Conservation (phyloP, 2,329 filamentous ascomycete species). For the Arthrobotrys sinensis region DNA sequence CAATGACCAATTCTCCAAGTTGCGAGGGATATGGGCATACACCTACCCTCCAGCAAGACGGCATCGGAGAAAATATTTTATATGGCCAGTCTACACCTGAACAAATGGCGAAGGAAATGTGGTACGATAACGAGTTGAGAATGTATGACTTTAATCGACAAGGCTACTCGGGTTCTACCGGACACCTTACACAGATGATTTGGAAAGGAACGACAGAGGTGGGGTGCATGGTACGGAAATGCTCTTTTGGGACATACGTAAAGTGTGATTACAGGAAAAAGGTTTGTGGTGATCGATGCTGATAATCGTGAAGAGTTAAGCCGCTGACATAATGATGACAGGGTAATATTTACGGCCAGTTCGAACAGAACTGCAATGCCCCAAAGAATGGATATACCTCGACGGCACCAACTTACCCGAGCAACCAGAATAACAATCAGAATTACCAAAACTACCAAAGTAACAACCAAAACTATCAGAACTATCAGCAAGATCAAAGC, state of each 20-base stretch:
- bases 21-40: conserved; percentile 33
- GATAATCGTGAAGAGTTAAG: background rate
- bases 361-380: conserved; percentile 14
- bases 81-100: conserved; percentile 8
- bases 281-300: conserved; percentile 1
- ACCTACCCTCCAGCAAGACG: background rate
- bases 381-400: conserved; percentile 13
- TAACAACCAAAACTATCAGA: background rate
- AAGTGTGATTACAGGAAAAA: conserved; percentile 45
- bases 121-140: conserved; percentile 47
- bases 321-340: background rate
- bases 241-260: conserved; percentile 26
- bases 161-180: conserved; percentile 31
- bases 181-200: conserved; percentile 48
- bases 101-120: conserved; percentile 23
- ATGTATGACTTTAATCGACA: conserved; percentile 36
- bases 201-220: conserved; percentile 50
- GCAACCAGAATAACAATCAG: background rate
- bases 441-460: conserved; percentile 5
- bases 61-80: conserved; percentile 47
- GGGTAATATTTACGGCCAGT: conserved; percentile 28
- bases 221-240: conserved; percentile 38
- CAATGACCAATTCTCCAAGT: conserved; percentile 11
- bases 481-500: background rate
- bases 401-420: background rate